These are phyloP conservation scores for Clonostachys sp. DNA, from an alignment of 2,329 filamentous ascomycete genomes.

Conservation along the genomic window DNA sequence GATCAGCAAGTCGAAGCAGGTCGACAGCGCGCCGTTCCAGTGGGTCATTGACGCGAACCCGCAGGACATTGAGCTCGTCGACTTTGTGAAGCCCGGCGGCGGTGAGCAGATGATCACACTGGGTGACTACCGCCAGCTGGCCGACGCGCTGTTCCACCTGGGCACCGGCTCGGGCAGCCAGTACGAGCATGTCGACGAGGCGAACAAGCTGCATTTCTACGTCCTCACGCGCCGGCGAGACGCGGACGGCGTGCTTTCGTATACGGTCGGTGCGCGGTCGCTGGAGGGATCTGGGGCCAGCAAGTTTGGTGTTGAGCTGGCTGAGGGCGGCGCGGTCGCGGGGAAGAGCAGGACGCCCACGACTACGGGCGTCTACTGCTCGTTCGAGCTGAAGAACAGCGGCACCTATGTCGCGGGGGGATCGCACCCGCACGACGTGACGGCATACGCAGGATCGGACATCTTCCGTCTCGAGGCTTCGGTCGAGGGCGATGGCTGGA, in stretches of 20 bases:
- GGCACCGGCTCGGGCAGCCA: constrained; percentile 45
- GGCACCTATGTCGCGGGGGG: constrained; percentile 22
- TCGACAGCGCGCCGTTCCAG: constrained; percentile 40
- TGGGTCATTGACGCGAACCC: constrained; percentile 52
- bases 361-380: constrained; percentile 31
- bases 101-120: constrained; percentile 38
- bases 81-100: constrained; percentile 44
- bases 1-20: constrained; percentile 47
- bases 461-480: constrained; percentile 40
- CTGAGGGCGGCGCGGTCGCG: constrained; percentile 21
- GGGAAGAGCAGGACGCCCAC: constrained; percentile 14
- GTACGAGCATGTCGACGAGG: constrained; percentile 40
- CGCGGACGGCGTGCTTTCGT: constrained; percentile 34
- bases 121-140: constrained; percentile 48
- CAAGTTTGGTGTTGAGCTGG: constrained; percentile 26
- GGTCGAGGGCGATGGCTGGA: constrained; percentile 39
- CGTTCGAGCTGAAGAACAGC: constrained; percentile 41
- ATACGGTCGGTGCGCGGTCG: constrained; percentile 40
- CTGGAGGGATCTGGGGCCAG: constrained; percentile 22
- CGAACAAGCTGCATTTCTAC: constrained; percentile 45
- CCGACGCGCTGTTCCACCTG: constrained; percentile 49
- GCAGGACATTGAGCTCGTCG: constrained; percentile 42
- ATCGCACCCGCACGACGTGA: constrained; percentile 24
- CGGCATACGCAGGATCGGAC: constrained; percentile 33
- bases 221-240: constrained; percentile 36